Conservation (phyloP, 192 early-diverging fungal genomes). For the Geranomyces michiganensis region DNA sequence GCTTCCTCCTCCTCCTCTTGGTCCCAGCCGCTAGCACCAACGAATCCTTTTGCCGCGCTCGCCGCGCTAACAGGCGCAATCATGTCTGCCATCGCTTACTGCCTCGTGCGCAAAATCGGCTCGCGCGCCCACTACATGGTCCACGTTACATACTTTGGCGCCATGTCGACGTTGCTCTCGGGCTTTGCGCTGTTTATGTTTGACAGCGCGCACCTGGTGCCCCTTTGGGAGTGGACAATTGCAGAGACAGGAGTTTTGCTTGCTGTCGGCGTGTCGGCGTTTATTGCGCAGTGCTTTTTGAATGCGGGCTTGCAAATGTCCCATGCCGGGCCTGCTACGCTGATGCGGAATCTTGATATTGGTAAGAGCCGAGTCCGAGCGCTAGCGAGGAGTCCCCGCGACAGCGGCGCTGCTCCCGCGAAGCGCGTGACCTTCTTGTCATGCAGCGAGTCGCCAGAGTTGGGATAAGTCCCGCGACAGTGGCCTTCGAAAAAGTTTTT, state of each 20-base stretch:
- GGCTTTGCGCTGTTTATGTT: slow-evolving; percentile 42
- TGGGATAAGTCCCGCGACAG: too few species aligned
- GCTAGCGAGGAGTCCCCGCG: too few species aligned
- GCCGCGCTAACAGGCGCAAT: slow-evolving; percentile 46
- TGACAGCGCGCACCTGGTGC: background rate
- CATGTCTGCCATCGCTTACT: slow-evolving; percentile 67
- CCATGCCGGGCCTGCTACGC: slow-evolving; percentile 69
- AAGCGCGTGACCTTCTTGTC: too few species aligned
- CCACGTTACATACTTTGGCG: slow-evolving; percentile 79
- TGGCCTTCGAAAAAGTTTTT: too few species aligned
- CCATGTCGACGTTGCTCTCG: slow-evolving; percentile 58
- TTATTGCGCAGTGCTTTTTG: slow-evolving; percentile 72
- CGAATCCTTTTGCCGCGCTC: slow-evolving; percentile 43
- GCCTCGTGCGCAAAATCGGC: slow-evolving; percentile 73
- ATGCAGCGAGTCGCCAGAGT: too few species aligned
- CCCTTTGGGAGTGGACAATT: slow-evolving; percentile 22
- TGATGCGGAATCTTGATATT: slow-evolving; percentile 82
- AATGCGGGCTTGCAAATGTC: slow-evolving; percentile 78
- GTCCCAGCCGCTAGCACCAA: background rate
- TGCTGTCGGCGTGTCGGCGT: slow-evolving; percentile 62
- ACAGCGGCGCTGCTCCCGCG: too few species aligned
- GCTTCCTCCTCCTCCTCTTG: background rate
- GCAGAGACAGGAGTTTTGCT: slow-evolving; percentile 55
- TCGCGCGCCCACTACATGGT: slow-evolving; percentile 73
- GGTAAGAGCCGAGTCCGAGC: too few species aligned